Conservation (phyloP, 2,329 filamentous ascomycete genomes). For the Cladophialophora bantiana region DNA sequence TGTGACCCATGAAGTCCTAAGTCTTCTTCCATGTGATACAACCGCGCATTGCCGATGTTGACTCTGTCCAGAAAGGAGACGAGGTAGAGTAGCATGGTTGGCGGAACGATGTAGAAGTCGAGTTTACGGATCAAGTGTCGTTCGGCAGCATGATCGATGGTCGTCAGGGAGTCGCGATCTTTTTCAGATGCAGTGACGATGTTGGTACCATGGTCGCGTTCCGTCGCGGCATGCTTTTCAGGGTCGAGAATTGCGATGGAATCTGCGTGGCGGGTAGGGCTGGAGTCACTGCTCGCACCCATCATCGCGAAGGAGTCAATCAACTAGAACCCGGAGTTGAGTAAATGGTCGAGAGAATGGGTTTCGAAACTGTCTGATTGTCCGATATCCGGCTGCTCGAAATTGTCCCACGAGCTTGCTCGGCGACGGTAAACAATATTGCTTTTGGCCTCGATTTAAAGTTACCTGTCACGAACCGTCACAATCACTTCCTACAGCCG, state of each 20-base stretch:
- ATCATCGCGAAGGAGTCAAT: slow-evolving; percentile 14
- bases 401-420: neutral
- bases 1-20: slow-evolving; percentile 58
- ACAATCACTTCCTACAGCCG: neutral
- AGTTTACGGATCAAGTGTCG: slow-evolving; percentile 48
- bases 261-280: slow-evolving; percentile 12
- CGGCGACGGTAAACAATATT: neutral
- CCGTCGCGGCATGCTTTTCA: slow-evolving; percentile 13
- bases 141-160: slow-evolving; percentile 38
- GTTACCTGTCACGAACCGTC: neutral
- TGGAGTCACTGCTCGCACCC: slow-evolving; percentile 26
- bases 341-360: neutral
- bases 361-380: neutral
- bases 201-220: slow-evolving; percentile 1
- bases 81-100: slow-evolving; percentile 63
- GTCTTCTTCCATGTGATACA: slow-evolving; percentile 53
- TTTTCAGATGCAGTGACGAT: slow-evolving; percentile 18
- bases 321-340: neutral
- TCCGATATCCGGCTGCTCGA: neutral
- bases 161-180: slow-evolving; percentile 22
- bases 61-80: slow-evolving; percentile 62
- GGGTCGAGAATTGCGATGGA: slow-evolving; percentile 17
- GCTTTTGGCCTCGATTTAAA: neutral
- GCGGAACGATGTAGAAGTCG: slow-evolving; percentile 51
- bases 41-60: slow-evolving; percentile 57